Evolutionary conservation across 805 yeast genomes (phyloP).

Genomic region (Metschnikowia santaceciliae): DNA sequence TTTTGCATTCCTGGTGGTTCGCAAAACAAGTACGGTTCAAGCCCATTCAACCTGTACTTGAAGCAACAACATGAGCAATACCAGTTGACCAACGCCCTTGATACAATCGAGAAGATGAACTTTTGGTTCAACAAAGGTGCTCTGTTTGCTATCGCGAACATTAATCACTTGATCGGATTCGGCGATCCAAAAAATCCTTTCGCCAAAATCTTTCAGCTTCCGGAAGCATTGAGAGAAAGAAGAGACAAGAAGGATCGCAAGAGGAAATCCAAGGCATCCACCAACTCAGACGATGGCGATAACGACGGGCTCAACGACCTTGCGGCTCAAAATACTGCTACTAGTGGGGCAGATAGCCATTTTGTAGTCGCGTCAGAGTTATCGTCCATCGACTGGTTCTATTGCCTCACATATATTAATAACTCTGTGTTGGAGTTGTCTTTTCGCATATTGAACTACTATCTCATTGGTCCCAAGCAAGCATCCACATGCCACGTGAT

Average conservation of each 20-base stretch:
- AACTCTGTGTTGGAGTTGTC: conserved; percentile 64
- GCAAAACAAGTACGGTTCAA: conserved; percentile 27
- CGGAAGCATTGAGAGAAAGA: conserved; percentile 67
- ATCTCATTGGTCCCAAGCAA: conserved; percentile 66
- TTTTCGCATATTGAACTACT: conserved; percentile 63
- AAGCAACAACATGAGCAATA: conserved; percentile 24
- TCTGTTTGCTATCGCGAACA: conserved; percentile 70
- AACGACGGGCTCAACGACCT: conserved; percentile 17
- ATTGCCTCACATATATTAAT: conserved; percentile 51
- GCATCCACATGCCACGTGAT: conserved; percentile 69
- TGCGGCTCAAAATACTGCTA: conserved; percentile 1
- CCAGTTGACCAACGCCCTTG: conserved; percentile 26
- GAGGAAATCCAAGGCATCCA: conserved; percentile 34
- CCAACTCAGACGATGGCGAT: conserved; percentile 11
- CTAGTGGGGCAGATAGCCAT: conserved; percentile 28
- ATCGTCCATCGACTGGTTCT: conserved; percentile 49
- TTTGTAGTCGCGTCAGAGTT: conserved; percentile 33
- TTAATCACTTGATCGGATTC: conserved; percentile 71
- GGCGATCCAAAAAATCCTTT: conserved; percentile 75
- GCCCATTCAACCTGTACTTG: conserved; percentile 22
- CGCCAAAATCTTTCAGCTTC: conserved; percentile 67
- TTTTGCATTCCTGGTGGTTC: conserved; percentile 30
- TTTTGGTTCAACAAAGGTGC: conserved; percentile 78
- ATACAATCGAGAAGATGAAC: conserved; percentile 44
- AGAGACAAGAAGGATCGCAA: conserved; percentile 69